Evolutionary conservation across 139 green algal genomes (phyloP).

Genomic region (Chlorella sp.): DNA sequence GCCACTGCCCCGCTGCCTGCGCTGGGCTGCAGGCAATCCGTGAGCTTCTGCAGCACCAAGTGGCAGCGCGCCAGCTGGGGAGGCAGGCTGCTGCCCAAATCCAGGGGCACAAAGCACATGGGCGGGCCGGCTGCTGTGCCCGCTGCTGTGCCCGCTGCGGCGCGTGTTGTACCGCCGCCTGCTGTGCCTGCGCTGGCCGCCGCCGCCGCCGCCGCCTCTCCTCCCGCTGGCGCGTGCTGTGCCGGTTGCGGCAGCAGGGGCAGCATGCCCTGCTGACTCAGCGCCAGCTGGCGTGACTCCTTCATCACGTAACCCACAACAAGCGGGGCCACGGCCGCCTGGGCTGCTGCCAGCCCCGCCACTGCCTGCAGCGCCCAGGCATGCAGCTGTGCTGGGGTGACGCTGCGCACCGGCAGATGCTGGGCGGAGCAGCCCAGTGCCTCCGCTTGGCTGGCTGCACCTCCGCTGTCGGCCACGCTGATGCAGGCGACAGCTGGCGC

Average conservation of each 20-base stretch:
- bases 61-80: conserved; percentile 52
- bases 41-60: conserved; percentile 81
- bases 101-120: conserved; percentile 63
- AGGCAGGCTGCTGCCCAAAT: conserved; percentile 44
- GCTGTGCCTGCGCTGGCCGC: background rate
- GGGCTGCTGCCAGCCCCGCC: background rate
- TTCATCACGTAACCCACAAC: conserved; percentile 45
- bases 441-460: background rate
- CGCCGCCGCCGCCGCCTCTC: background rate
- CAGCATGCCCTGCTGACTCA: conserved; percentile 37
- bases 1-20: conserved; percentile 23
- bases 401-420: background rate
- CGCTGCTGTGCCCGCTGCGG: background rate
- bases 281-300: conserved; percentile 15
- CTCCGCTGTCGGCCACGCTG: background rate
- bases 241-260: background rate
- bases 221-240: background rate
- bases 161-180: background rate
- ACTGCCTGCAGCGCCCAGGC: conserved; percentile 5
- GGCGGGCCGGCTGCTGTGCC: background rate
- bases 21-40: conserved; percentile 57
- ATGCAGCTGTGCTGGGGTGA: background rate
- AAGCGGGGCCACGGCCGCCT: background rate
- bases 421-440: background rate
- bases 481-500: background rate